These are phyloP conservation scores for Cladosporium velox DNA, from an alignment of 2,329 filamentous ascomycete genomes.

Conservation along the genomic window DNA sequence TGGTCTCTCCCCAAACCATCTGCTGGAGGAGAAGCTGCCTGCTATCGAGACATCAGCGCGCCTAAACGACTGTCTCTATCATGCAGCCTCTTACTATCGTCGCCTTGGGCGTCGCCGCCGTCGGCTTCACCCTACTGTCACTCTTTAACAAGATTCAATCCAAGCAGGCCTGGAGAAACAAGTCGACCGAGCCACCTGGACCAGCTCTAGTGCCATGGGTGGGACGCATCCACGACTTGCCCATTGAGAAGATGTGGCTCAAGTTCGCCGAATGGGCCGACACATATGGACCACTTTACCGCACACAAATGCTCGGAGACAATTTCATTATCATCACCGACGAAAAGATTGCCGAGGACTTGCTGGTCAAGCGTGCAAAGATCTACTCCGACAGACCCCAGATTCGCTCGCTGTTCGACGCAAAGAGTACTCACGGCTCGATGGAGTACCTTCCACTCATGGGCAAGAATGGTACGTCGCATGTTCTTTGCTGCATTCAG, in stretches of 20 bases:
- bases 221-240: slow-evolving; percentile 49
- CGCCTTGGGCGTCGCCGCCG: slow-evolving; percentile 35
- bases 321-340: slow-evolving; percentile 54
- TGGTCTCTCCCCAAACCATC: not conserved
- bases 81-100: slow-evolving; percentile 46
- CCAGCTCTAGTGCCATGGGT: slow-evolving; percentile 42
- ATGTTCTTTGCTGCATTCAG: not conserved
- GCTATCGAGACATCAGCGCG: not conserved
- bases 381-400: slow-evolving; percentile 55
- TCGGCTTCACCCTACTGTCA: slow-evolving; percentile 40
- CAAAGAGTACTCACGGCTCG: slow-evolving; percentile 56
- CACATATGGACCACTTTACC: slow-evolving; percentile 38
- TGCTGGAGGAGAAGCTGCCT: slow-evolving; percentile 9
- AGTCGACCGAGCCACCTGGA: slow-evolving; percentile 42
- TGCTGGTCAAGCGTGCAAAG: slow-evolving; percentile 55
- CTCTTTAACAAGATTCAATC: slow-evolving; percentile 38
- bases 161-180: slow-evolving; percentile 38
- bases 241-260: slow-evolving; percentile 55
- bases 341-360: slow-evolving; percentile 55
- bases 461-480: slow-evolving; percentile 55
- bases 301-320: slow-evolving; percentile 41
- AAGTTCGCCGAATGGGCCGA: slow-evolving; percentile 51
- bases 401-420: slow-evolving; percentile 55
- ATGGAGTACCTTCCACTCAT: slow-evolving; percentile 60
- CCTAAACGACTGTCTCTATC: slow-evolving; percentile 17